These are phyloP conservation scores for Zygoascus ofunaensis DNA, from an alignment of 805 yeast species.

Conservation along the genomic window DNA sequence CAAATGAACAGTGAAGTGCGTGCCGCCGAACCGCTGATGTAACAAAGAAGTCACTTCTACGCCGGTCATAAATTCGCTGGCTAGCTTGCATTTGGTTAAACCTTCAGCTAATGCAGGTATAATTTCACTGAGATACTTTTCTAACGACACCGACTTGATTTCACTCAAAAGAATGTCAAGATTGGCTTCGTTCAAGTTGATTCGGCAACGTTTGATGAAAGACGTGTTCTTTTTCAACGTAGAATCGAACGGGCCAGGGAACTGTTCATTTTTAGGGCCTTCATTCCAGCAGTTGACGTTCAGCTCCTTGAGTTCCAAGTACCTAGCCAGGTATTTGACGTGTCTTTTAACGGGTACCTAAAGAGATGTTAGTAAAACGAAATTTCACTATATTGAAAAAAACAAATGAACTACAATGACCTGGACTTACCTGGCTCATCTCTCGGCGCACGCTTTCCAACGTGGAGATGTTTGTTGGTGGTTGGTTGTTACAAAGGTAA, in stretches of 20 bases:
- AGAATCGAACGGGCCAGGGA: constrained; percentile 39
- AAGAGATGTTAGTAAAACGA: no score
- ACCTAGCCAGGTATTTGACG: constrained; percentile 8
- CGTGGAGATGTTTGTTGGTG: no score
- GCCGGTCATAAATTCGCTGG: constrained; percentile 52
- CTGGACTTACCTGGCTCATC: not conserved
- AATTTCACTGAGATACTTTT: constrained; percentile 67
- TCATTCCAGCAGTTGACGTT: constrained; percentile 51
- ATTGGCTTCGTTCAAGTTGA: constrained; percentile 47
- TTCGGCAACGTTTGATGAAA: constrained; percentile 60
- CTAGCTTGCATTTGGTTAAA: constrained; percentile 40
- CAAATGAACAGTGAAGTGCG: constrained; percentile 42
- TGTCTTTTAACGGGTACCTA: not conserved
- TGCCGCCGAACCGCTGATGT: constrained; percentile 59
- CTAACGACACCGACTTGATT: constrained; percentile 51
- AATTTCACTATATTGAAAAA: no score
- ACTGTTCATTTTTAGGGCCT: constrained; percentile 15
- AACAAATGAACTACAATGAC: no score
- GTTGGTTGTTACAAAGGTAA: no score
- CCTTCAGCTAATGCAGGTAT: constrained; percentile 56
- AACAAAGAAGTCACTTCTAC: constrained; percentile 60
- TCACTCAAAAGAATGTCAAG: constrained; percentile 46
- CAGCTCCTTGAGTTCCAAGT: constrained; percentile 29
- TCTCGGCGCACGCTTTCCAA: no score
- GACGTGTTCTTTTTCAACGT: constrained; percentile 74